These are phyloP conservation scores for Lichina pygmaea DNA, from an alignment of 495 filamentous ascomycete species.

Conservation along the genomic window DNA sequence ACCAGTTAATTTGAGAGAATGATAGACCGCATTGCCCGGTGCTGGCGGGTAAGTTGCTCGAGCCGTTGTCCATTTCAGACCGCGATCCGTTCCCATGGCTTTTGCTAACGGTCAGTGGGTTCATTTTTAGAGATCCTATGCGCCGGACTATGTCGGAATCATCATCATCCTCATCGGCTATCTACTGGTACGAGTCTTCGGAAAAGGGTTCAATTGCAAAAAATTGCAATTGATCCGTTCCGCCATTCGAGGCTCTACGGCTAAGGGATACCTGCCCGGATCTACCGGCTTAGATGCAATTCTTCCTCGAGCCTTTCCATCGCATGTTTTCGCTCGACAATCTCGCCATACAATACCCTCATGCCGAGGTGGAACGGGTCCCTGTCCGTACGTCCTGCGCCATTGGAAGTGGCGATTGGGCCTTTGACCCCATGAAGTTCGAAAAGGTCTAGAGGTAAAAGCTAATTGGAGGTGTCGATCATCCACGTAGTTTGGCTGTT, in stretches of 20 bases:
- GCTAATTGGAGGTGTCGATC: background rate
- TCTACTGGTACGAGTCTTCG: constrained; percentile 23
- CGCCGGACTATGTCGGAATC: constrained; percentile 65
- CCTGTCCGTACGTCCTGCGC: constrained; percentile 30
- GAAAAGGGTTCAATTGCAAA: background rate
- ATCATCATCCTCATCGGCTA: constrained; percentile 37
- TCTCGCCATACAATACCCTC: constrained; percentile 57
- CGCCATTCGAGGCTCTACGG: background rate
- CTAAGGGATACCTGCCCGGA: no score
- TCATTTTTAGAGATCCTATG: constrained; percentile 39
- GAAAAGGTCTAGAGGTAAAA: constrained; percentile 3
- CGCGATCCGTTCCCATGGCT: background rate
- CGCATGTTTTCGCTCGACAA: constrained; percentile 66
- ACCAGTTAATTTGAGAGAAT: no score
- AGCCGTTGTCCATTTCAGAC: no score
- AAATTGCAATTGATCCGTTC: background rate
- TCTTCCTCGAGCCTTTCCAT: constrained; percentile 66
- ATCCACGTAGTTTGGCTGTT: constrained; percentile 34
- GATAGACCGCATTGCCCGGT: background rate
- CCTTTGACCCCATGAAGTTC: background rate
- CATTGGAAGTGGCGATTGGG: background rate
- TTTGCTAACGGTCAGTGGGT: background rate
- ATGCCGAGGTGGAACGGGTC: constrained; percentile 65
- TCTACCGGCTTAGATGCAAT: constrained; percentile 24
- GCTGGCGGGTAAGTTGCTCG: background rate